A percentile compares a stretch with the other conserved stretches of the same genome.
Evolutionary conservation across 2,329 filamentous ascomycete species (phyloP).

Genomic region (Sporothrix phasma): DNA sequence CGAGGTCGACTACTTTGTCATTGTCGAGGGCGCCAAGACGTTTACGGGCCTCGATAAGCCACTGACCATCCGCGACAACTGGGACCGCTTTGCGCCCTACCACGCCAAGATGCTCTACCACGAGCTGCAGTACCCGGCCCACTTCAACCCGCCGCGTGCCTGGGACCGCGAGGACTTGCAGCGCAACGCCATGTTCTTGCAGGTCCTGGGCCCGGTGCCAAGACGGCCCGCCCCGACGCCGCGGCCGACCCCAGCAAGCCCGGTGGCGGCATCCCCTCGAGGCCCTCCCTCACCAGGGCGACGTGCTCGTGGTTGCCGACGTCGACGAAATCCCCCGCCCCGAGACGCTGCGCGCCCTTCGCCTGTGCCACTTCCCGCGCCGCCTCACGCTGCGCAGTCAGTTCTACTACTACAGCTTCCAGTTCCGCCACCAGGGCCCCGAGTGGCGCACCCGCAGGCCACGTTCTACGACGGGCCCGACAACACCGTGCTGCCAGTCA

Average conservation of each 20-base stretch:
- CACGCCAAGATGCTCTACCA: conserved; percentile 52
- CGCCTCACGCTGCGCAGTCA: conserved; percentile 41
- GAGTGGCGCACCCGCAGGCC: conserved; percentile 52
- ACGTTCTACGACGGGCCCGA: conserved; percentile 40
- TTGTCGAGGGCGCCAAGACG: conserved; percentile 48
- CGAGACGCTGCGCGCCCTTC: conserved; percentile 37
- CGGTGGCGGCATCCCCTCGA: conserved; percentile 28
- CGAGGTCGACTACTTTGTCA: conserved; percentile 54
- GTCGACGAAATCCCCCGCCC: conserved; percentile 51
- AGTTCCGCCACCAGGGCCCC: conserved; percentile 36
- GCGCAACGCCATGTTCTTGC: conserved; percentile 46
- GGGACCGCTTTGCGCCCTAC: conserved; percentile 41
- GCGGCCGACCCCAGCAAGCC: background rate
- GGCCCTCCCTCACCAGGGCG: conserved; percentile 31
- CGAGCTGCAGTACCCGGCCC: conserved; percentile 37
- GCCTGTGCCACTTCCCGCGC: conserved; percentile 42
- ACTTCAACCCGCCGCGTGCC: conserved; percentile 30
- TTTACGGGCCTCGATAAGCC: conserved; percentile 49
- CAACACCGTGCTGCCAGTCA: conserved; percentile 41
- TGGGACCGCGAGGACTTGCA: conserved; percentile 43
- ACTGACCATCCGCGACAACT: conserved; percentile 42
- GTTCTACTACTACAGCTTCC: conserved; percentile 50
- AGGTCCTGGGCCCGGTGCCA: conserved; percentile 34
- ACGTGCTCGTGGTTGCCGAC: conserved; percentile 50
- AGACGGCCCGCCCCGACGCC: background rate